phyloP scores from a whole-genome alignment of 2,329 filamentous ascomycete genomes.

The Fusarium albidum region DNA sequence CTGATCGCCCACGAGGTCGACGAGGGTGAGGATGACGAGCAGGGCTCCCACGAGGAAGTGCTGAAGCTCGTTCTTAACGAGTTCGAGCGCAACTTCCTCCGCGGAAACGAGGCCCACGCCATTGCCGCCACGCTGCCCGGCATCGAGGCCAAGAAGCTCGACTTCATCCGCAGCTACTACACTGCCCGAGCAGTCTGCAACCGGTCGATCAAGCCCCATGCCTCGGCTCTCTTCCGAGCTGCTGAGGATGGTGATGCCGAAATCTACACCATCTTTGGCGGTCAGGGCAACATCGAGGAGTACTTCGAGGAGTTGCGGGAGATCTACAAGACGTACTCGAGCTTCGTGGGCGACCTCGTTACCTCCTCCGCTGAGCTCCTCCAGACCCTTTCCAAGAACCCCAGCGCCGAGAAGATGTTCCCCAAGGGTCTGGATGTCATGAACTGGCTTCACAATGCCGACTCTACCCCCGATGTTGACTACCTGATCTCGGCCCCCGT shows the following conservation, averaged over 20 bases:
- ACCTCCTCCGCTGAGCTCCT: conserved; percentile 83
- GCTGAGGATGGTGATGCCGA: conserved; percentile 83
- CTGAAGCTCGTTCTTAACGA: conserved; percentile 93
- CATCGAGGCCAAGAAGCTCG: conserved; percentile 90
- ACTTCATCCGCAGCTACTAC: conserved; percentile 92
- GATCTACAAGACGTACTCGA: conserved; percentile 89
- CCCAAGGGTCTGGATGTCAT: conserved; percentile 96
- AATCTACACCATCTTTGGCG: conserved; percentile 94
- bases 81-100: conserved; percentile 94
- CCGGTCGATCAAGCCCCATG: conserved; percentile 87
- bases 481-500: conserved; percentile 95
- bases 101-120: conserved; percentile 95
- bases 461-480: conserved; percentile 90
- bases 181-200: conserved; percentile 84
- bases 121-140: conserved; percentile 86
- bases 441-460: conserved; percentile 88
- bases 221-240: conserved; percentile 91
- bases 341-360: conserved; percentile 88
- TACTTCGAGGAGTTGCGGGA: conserved; percentile 98
- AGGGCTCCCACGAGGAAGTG: conserved; percentile 90
- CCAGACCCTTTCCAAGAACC: conserved; percentile 83
- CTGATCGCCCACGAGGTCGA: conserved; percentile 90
- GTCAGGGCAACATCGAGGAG: conserved; percentile 98
- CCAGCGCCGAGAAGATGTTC: conserved; percentile 92
- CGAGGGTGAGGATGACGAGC: conserved; percentile 87